Evolutionary conservation across 768 basidiomycete species (phyloP).

Genomic region (Mycena galopus): DNA sequence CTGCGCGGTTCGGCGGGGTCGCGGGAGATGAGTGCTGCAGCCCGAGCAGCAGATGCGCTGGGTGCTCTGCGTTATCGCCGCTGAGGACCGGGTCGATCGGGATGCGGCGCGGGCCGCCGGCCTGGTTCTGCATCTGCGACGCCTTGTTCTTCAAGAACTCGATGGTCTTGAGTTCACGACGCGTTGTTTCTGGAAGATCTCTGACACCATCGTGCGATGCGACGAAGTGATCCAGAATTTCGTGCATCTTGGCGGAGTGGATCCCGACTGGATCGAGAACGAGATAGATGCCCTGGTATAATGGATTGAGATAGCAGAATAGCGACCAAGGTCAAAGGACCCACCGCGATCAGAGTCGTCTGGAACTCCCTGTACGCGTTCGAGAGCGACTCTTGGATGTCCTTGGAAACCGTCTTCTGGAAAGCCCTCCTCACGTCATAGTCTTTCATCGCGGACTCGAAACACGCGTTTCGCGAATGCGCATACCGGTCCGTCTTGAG

Average conservation of each 20-base stretch:
- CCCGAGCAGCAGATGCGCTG: constrained; percentile 65
- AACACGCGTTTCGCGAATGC: constrained; percentile 87
- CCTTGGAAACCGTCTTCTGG: constrained; percentile 69
- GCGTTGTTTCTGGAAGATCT: constrained; percentile 87
- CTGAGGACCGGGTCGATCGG: constrained; percentile 43
- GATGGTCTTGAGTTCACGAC: constrained; percentile 86
- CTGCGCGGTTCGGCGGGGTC: constrained; percentile 49
- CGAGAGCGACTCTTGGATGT: constrained; percentile 77
- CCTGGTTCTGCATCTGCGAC: constrained; percentile 62
- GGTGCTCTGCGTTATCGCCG: constrained; percentile 52
- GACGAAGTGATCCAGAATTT: constrained; percentile 84
- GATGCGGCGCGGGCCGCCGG: constrained; percentile 44
- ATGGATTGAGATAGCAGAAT: background rate
- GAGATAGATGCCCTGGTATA: constrained; percentile 70
- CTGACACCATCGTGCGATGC: constrained; percentile 72
- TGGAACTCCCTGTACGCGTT: constrained; percentile 92
- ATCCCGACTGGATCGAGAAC: constrained; percentile 82
- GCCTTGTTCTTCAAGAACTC: constrained; percentile 83
- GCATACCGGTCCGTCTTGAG: constrained; percentile 85
- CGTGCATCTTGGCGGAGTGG: constrained; percentile 79
- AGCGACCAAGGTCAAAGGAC: background rate
- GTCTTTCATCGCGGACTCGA: constrained; percentile 91
- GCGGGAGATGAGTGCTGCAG: constrained; percentile 57
- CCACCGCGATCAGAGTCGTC: constrained; percentile 85
- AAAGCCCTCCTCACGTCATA: constrained; percentile 83